Evolutionary conservation across 2,329 filamentous ascomycete species (phyloP).

Genomic region (Ophiosphaerella korrae): DNA sequence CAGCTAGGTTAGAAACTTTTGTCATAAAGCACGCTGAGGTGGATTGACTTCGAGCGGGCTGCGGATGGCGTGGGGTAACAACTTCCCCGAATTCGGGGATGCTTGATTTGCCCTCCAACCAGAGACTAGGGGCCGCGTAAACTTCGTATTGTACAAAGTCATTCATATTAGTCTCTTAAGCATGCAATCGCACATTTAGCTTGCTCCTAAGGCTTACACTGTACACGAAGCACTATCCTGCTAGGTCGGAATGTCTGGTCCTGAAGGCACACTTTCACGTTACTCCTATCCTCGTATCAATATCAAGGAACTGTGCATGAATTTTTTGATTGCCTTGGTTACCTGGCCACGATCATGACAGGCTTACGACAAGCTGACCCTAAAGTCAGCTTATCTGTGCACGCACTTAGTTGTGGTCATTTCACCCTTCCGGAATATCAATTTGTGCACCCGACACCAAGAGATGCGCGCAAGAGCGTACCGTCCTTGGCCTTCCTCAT

Average conservation of each 20-base stretch:
- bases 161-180: too few species aligned
- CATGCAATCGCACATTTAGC: too few species aligned
- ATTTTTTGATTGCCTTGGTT: neutral
- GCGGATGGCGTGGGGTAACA: constrained; percentile 13
- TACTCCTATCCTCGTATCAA: neutral
- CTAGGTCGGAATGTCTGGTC: too few species aligned
- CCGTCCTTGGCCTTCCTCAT: constrained; percentile 62
- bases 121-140: neutral
- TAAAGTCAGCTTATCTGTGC: constrained; percentile 40
- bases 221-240: too few species aligned
- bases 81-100: constrained; percentile 2
- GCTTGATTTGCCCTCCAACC: neutral
- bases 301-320: neutral
- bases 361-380: neutral
- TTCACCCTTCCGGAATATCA: constrained; percentile 56
- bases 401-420: constrained; percentile 46
- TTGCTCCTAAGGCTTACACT: too few species aligned
- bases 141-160: neutral
- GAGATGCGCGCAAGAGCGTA: constrained; percentile 54
- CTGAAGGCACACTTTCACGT: neutral
- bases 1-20: neutral
- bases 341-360: neutral
- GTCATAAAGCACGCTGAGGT: too few species aligned
- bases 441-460: constrained; percentile 54
- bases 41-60: neutral